Percentiles rank a stretch among this genome's conserved stretches.
Evolutionary conservation across 1,139 yeast genomes (phyloP).

Genomic region (Candida tetrigidarum): DNA sequence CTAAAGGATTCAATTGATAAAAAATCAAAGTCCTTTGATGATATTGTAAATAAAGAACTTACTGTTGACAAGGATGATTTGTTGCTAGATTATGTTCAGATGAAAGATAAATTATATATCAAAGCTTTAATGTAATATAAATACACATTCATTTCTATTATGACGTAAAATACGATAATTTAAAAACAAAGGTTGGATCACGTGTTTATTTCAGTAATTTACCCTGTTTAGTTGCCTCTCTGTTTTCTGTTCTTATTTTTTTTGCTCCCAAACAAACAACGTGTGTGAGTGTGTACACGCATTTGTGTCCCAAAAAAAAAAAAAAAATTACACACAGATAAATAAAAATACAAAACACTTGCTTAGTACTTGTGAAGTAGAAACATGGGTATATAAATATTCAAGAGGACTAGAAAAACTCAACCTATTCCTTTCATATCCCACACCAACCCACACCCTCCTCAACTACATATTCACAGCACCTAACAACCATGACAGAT

Average conservation of each 20-base stretch:
- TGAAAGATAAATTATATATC: slow-evolving; percentile 31
- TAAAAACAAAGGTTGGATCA: not conserved
- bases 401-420: not conserved
- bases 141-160: not conserved
- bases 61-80: slow-evolving; percentile 20
- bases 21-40: not conserved
- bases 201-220: not conserved
- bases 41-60: slow-evolving; percentile 6
- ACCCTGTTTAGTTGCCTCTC: too few relatives aligned
- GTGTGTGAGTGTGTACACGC: too few relatives aligned
- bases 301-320: not conserved
- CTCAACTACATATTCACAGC: not conserved
- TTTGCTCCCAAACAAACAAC: not conserved
- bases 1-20: slow-evolving; percentile 20
- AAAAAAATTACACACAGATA: not conserved
- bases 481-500: slow-evolving; percentile 17
- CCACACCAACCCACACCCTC: not conserved
- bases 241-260: not conserved
- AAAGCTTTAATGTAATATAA: slow-evolving; percentile 20
- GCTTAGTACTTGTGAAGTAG: not conserved
- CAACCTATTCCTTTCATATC: not conserved
- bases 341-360: not conserved
- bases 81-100: slow-evolving; percentile 31
- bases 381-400: not conserved
- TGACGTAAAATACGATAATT: too few relatives aligned